Conservation (phyloP, 345 rosid species). For the Hirschfeldia incana region DNA sequence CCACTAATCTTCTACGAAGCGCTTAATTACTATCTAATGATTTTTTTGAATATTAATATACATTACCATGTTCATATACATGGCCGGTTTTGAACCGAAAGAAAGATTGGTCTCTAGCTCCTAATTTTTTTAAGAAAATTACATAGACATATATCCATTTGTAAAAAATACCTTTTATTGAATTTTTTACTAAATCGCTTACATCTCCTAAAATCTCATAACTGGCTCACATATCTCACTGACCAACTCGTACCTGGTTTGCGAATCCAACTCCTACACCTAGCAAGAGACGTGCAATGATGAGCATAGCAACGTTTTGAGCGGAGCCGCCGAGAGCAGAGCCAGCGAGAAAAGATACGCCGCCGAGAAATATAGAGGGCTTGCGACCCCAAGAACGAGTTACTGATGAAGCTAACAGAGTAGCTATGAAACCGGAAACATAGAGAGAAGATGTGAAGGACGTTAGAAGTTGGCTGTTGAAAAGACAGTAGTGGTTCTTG, state of each 20-base stretch:
- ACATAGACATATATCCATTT: no score
- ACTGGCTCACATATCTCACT: neutral
- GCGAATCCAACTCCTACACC: constrained; percentile 77
- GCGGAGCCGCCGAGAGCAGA: constrained; percentile 64
- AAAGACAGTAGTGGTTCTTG: constrained; percentile 80
- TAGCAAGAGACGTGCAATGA: constrained; percentile 66
- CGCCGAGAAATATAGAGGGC: constrained; percentile 60
- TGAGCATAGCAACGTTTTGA: constrained; percentile 53
- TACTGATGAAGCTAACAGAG: constrained; percentile 59
- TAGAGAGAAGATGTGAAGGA: constrained; percentile 80
- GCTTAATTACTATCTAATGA: no score
- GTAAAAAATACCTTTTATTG: no score
- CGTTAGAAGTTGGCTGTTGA: constrained; percentile 67
- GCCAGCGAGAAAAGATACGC: constrained; percentile 61
- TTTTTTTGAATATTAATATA: no score
- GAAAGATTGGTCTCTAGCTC: no score
- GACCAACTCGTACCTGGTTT: constrained; percentile 58
- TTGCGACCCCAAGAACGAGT: constrained; percentile 65
- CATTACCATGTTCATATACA: no score
- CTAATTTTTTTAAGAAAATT: no score
- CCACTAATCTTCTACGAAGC: no score
- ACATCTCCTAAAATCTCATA: no score
- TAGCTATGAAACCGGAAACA: constrained; percentile 62
- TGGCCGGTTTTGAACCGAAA: no score
- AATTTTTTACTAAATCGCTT: no score